phyloP scores from a whole-genome alignment of 1,284 basidiomycete species.

The Marasmius fiardii region DNA sequence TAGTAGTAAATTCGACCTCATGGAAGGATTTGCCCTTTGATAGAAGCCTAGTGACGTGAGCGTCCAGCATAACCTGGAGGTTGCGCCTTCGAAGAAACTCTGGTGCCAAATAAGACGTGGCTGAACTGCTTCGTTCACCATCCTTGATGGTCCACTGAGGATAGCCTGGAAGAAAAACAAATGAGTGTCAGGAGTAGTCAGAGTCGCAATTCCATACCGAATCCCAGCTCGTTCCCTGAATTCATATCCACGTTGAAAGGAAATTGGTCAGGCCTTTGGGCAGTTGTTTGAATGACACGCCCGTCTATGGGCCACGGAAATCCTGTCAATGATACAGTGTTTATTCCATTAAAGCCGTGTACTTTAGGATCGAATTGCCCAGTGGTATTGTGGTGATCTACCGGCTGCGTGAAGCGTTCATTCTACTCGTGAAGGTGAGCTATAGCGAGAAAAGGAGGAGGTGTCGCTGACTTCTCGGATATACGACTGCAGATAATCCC shows the following conservation, averaged over 20 bases:
- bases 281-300: slow-evolving; percentile 11
- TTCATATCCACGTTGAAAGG: slow-evolving; percentile 19
- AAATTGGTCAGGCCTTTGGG: slow-evolving; percentile 13
- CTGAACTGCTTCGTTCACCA: slow-evolving; percentile 19
- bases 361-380: slow-evolving; percentile 13
- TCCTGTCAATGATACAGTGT: slow-evolving; percentile 10
- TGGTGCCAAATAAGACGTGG: slow-evolving; percentile 19
- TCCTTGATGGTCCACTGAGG: slow-evolving; percentile 13
- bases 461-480: slow-evolving; percentile 26
- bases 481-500: slow-evolving; percentile 33
- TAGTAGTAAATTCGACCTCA: slow-evolving; percentile 1
- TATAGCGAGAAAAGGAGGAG: not conserved
- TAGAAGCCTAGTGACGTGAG: slow-evolving; percentile 17
- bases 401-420: slow-evolving; percentile 7
- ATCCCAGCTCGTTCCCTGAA: slow-evolving; percentile 17
- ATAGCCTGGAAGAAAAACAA: slow-evolving; percentile 5
- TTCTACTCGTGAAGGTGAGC: not conserved
- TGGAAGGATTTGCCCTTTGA: not conserved
- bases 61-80: slow-evolving; percentile 19
- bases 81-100: slow-evolving; percentile 15
- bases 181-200: not conserved
- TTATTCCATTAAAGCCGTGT: slow-evolving; percentile 14
- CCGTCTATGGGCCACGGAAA: slow-evolving; percentile 8
- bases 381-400: slow-evolving; percentile 6
- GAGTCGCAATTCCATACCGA: slow-evolving; percentile 12